phyloP scores from a whole-genome alignment of 345 rosid species.

The Eucalyptus caleyi region DNA sequence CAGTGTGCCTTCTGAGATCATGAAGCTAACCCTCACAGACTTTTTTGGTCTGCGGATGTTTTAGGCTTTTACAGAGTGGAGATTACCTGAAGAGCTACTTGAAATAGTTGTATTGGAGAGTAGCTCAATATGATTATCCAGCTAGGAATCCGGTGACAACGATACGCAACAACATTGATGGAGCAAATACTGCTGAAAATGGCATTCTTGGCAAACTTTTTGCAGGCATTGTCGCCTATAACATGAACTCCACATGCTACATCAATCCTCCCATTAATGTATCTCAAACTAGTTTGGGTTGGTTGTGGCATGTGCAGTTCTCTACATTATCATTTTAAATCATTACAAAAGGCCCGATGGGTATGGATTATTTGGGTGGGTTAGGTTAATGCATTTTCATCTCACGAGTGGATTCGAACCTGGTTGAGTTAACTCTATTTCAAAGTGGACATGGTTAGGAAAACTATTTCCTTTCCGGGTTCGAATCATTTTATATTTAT shows the following conservation, averaged over 20 bases:
- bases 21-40: neutral
- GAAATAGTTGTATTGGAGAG: neutral
- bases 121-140: constrained; percentile 33
- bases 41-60: neutral
- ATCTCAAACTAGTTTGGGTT: neutral
- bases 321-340: neutral
- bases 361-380: neutral
- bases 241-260: constrained; percentile 3
- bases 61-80: constrained; percentile 10
- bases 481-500: no score
- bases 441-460: neutral
- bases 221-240: constrained; percentile 4
- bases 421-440: neutral
- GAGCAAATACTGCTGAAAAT: neutral
- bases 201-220: constrained; percentile 10
- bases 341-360: neutral
- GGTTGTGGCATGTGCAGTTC: constrained; percentile 33
- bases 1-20: neutral
- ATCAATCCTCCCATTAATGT: neutral
- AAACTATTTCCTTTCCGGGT: no score
- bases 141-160: constrained; percentile 1
- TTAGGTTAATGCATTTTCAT: no score
- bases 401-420: neutral
- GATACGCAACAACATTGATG: constrained; percentile 18
- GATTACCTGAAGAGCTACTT: constrained; percentile 11